Percentiles rank a stretch among this genome's conserved stretches.
phyloP scores from a whole-genome alignment of 2,329 filamentous ascomycete species.

The Myriosclerotinia curreyana region DNA sequence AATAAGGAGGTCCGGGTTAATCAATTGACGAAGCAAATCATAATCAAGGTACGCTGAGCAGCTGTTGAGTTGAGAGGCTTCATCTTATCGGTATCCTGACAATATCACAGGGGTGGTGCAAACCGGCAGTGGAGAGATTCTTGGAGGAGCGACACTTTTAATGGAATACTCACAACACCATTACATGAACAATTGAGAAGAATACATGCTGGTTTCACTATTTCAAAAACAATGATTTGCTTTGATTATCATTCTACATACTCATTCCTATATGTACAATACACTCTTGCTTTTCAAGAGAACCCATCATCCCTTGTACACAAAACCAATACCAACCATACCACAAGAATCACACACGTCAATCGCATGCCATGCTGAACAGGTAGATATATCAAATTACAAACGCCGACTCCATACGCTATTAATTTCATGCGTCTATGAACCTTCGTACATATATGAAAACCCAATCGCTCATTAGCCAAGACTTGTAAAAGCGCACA shows the following conservation, averaged over 20 bases:
- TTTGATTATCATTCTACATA: slow-evolving; percentile 25
- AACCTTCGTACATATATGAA: slow-evolving; percentile 36
- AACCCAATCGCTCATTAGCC: slow-evolving; percentile 41
- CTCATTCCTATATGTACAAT: slow-evolving; percentile 35
- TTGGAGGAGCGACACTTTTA: slow-evolving; percentile 43
- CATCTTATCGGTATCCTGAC: background rate
- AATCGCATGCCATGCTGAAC: slow-evolving; percentile 30
- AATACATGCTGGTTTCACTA: slow-evolving; percentile 12
- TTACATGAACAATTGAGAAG: background rate
- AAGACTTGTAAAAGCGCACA: slow-evolving; percentile 61
- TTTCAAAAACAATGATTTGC: slow-evolving; percentile 27
- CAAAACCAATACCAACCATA: slow-evolving; percentile 25
- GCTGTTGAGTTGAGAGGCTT: background rate
- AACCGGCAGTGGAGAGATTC: slow-evolving; percentile 48
- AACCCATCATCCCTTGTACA: slow-evolving; percentile 33
- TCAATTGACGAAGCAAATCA: slow-evolving; percentile 65
- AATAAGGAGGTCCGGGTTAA: slow-evolving; percentile 49
- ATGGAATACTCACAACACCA: slow-evolving; percentile 1
- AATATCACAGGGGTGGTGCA: slow-evolving; percentile 47
- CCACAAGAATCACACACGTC: slow-evolving; percentile 26
- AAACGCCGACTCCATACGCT: slow-evolving; percentile 38
- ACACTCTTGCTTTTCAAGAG: slow-evolving; percentile 26
- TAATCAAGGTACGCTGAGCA: slow-evolving; percentile 59
- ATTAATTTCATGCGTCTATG: slow-evolving; percentile 38
- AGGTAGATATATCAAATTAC: slow-evolving; percentile 27